A percentile compares a stretch with the other conserved stretches of the same genome.
Conservation (phyloP, 2,329 filamentous ascomycete species). For the Epichloe uncinata region DNA sequence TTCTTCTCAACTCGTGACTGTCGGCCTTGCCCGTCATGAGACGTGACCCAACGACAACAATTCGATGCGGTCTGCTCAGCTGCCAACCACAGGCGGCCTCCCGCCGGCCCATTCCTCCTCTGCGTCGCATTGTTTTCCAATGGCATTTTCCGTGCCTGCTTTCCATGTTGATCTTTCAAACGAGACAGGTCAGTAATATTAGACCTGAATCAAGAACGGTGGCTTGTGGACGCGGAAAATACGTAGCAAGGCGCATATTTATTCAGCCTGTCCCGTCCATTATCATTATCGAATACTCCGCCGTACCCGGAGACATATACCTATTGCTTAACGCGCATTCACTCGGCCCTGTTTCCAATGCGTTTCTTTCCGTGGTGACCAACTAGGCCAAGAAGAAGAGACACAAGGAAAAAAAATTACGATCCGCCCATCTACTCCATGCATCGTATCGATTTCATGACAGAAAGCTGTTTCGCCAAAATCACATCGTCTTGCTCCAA, state of each 20-base stretch:
- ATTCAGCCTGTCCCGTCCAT: slow-evolving; percentile 1
- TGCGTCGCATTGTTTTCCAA: too few relatives aligned
- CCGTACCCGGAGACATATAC: neutral
- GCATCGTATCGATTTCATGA: slow-evolving; percentile 1
- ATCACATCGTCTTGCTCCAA: neutral
- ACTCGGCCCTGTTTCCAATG: slow-evolving; percentile 5
- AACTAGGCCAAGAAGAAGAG: neutral
- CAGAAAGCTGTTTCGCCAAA: neutral
- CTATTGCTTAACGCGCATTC: slow-evolving; percentile 4
- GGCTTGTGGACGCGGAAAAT: neutral
- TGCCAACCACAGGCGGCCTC: too few relatives aligned
- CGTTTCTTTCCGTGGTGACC: neutral
- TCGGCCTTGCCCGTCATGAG: neutral
- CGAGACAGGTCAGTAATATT: too few relatives aligned
- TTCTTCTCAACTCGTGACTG: neutral
- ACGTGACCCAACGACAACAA: neutral
- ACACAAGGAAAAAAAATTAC: neutral
- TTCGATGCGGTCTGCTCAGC: neutral
- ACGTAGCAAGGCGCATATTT: neutral
- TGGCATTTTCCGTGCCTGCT: too few relatives aligned
- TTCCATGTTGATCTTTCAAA: too few relatives aligned
- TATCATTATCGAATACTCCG: slow-evolving; percentile 10
- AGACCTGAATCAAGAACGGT: neutral
- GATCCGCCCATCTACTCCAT: neutral
- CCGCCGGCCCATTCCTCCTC: too few relatives aligned